Base-by-base conservation (phyloP, 1,284 basidiomycete species). In the Xerocomus tenax region DNA sequence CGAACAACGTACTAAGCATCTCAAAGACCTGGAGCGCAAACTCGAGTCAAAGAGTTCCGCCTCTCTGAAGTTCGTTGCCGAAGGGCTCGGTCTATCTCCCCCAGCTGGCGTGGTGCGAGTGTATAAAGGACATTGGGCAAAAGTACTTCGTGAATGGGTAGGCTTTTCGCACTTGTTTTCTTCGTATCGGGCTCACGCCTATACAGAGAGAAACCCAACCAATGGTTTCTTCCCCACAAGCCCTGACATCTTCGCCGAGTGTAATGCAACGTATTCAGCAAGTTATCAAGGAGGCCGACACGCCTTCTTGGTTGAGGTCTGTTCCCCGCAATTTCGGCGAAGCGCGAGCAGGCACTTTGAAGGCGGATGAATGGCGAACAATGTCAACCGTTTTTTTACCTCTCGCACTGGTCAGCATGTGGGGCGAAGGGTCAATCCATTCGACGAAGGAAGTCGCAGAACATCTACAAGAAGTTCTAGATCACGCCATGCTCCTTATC, bases 271-370 rank as follows among this genome's bases (percentile, higher is more conserved):
- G 4, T 16, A 35, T 35, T 10, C 34, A 35, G 8, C n/a, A 35
- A 18, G n/a, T 35, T 35, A 18, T 35, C 5, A 16, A 9, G 9
- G 34, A 35, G 9, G 8, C n/a, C 0, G 34, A 35, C 16, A 35
- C 34, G 4, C 34, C 34, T 18, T 16, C n/a, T 32, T 32, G 30
- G 30, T 15, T 32, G 6, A 48, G 50, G 7, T 60, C 61, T 9
- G 64, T 65, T 0, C 68, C 65, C 3, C 21, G 43, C 5, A 65
- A 67, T 39, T 69, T 63, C 52, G 61, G 66, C 8, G 62, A 67
- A 2, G 42, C 45, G 3, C 21, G 43, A 15, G 55, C 61, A 1
- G 65, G 67, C 2, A 63, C 59, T 16, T 44, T 69, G 3, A 69
- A 65, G 29, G 68, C 65, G 0, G 61, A 65, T 43, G 57, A 70